Percentiles rank a stretch among this genome's conserved stretches.
Evolutionary conservation across 2,329 filamentous ascomycete genomes (phyloP).

Genomic region (Septoria linicola): DNA sequence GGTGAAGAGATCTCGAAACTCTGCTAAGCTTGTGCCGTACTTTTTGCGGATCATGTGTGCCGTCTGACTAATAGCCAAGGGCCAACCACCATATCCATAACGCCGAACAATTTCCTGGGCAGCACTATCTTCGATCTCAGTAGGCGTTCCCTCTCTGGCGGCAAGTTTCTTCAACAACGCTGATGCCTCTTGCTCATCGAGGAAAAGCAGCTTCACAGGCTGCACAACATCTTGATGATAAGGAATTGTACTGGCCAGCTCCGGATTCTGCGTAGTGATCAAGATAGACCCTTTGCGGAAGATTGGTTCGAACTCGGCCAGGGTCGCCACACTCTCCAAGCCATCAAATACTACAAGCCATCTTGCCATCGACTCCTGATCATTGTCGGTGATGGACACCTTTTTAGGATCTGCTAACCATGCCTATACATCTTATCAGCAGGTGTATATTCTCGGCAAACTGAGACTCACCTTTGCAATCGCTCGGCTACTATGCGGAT

Average conservation of each 20-base stretch:
- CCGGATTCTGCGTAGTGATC: constrained; percentile 5
- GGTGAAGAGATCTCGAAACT: constrained; percentile 4
- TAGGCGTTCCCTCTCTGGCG: background rate
- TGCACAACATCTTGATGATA: background rate
- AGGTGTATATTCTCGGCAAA: too few relatives aligned
- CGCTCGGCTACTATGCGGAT: constrained; percentile 6
- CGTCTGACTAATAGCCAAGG: constrained; percentile 12
- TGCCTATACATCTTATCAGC: background rate
- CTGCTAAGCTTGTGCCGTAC: background rate
- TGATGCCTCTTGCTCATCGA: background rate
- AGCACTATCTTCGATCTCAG: background rate
- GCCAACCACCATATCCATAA: constrained; percentile 3
- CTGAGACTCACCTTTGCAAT: constrained; percentile 1
- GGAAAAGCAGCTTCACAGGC: background rate
- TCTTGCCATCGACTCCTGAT: background rate
- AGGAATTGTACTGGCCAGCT: background rate
- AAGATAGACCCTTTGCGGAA: constrained; percentile 7
- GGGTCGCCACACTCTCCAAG: background rate
- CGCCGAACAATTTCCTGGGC: background rate
- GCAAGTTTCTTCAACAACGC: background rate
- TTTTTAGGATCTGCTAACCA: constrained; percentile 2
- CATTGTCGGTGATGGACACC: background rate
- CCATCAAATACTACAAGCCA: constrained; percentile 17
- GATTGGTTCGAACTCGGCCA: constrained; percentile 5
- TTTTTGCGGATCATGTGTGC: constrained; percentile 8